Evolutionary conservation across 495 filamentous ascomycete genomes (phyloP).

Genomic region (Penicillium cataractarum): DNA sequence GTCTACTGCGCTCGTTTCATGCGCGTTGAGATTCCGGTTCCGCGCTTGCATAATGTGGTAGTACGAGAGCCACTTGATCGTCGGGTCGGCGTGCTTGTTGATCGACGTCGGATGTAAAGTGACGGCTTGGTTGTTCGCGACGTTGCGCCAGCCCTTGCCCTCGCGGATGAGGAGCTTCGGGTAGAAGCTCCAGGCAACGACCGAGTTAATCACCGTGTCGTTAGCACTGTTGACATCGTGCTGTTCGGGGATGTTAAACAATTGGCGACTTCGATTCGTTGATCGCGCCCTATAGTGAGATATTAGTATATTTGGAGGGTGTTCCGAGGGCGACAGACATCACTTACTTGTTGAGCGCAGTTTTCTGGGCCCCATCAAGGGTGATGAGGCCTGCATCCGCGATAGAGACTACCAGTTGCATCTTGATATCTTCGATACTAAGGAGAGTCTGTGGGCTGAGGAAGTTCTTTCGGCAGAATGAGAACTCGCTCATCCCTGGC

Average conservation of each 20-base stretch:
- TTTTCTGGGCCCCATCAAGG: conserved; percentile 69
- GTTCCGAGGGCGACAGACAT: conserved; percentile 23
- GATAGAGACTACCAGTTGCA: conserved; percentile 79
- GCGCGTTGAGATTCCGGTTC: conserved; percentile 81
- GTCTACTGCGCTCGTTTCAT: conserved; percentile 83
- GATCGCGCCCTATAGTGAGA: conserved; percentile 45
- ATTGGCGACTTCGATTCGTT: conserved; percentile 65
- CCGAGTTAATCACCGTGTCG: conserved; percentile 73
- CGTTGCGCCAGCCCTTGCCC: conserved; percentile 87
- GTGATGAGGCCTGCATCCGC: conserved; percentile 80
- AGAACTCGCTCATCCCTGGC: conserved; percentile 66
- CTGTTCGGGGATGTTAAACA: conserved; percentile 76
- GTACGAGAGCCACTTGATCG: conserved; percentile 80
- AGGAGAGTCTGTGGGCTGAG: conserved; percentile 79
- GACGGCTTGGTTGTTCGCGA: conserved; percentile 86
- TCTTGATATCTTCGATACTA: conserved; percentile 93
- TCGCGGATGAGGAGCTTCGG: conserved; percentile 87
- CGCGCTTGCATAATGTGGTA: conserved; percentile 93
- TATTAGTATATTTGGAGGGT: conserved; percentile 19
- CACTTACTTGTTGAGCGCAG: conserved; percentile 60
- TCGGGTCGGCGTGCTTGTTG: conserved; percentile 67
- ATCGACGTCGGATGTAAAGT: conserved; percentile 83
- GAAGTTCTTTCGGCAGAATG: conserved; percentile 92
- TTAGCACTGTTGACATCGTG: conserved; percentile 76
- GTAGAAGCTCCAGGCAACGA: conserved; percentile 92